These are phyloP conservation scores for Sporothrix luriei DNA, from an alignment of 2,329 filamentous ascomycete genomes.

Conservation along the genomic window DNA sequence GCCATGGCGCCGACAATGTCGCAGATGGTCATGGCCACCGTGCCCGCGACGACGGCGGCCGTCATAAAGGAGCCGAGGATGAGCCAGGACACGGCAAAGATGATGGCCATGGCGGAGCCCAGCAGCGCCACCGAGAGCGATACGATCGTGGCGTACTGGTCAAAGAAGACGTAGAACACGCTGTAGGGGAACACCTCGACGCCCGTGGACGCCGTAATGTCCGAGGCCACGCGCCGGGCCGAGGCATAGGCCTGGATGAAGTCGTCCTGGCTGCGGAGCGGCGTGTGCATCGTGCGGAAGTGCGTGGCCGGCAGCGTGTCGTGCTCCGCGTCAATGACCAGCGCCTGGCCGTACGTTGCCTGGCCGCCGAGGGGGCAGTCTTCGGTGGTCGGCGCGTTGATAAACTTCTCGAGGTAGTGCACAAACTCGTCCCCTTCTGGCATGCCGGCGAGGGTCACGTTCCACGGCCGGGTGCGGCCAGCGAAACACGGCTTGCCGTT, in stretches of 20 bases:
- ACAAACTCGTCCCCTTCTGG: constrained; percentile 91
- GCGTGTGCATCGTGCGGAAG: constrained; percentile 88
- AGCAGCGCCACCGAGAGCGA: constrained; percentile 77
- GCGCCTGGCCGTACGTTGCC: constrained; percentile 81
- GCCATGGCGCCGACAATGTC: constrained; percentile 97
- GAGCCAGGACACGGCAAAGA: constrained; percentile 75
- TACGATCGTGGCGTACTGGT: constrained; percentile 89
- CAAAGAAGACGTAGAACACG: constrained; percentile 98
- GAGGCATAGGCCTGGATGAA: constrained; percentile 91
- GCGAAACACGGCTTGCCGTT: constrained; percentile 75
- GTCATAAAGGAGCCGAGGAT: constrained; percentile 84
- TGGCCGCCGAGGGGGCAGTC: constrained; percentile 86
- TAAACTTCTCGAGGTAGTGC: constrained; percentile 80
- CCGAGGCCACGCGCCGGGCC: constrained; percentile 81
- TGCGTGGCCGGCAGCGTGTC: constrained; percentile 77
- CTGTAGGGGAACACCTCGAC: constrained; percentile 94
- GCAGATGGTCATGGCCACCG: constrained; percentile 88
- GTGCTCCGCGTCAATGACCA: constrained; percentile 72
- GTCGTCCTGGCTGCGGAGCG: constrained; percentile 82
- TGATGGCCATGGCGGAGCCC: constrained; percentile 79
- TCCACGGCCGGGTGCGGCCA: constrained; percentile 78
- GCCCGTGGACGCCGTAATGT: constrained; percentile 70
- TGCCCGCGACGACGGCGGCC: constrained; percentile 77
- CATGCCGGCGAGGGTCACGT: constrained; percentile 86
- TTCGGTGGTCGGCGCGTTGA: constrained; percentile 75